Conservation (phyloP, 78 protist genomes). For the Mantamonas sphyraenae region DNA sequence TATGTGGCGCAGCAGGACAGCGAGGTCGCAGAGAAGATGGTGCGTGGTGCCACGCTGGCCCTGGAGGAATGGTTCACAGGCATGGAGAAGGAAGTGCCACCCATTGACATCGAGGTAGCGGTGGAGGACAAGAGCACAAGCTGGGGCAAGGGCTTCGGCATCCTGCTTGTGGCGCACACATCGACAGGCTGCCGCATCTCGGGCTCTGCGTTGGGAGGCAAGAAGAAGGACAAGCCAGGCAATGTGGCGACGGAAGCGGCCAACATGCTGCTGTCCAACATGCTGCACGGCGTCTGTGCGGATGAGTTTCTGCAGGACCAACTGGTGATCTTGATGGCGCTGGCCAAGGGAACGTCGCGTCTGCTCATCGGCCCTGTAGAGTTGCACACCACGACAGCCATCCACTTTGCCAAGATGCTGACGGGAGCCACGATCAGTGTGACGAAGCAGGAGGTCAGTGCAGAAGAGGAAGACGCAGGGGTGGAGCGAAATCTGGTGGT, state of each 20-base stretch:
- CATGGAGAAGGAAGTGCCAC: slow-evolving; percentile 30
- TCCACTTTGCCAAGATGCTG: slow-evolving; percentile 41
- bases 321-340: slow-evolving; percentile 67
- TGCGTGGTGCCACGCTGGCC: not conserved
- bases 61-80: not conserved
- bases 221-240: slow-evolving; percentile 15
- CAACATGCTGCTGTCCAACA: slow-evolving; percentile 15
- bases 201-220: slow-evolving; percentile 42
- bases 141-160: slow-evolving; percentile 17
- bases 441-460: no score
- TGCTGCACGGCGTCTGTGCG: slow-evolving; percentile 58
- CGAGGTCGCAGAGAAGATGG: not conserved
- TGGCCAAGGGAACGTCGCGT: slow-evolving; percentile 59
- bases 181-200: slow-evolving; percentile 56
- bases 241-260: slow-evolving; percentile 40
- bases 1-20: slow-evolving; percentile 2
- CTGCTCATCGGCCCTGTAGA: slow-evolving; percentile 49
- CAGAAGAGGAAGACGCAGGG: no score
- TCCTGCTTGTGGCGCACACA: slow-evolving; percentile 13
- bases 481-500: no score
- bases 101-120: no score
- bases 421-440: slow-evolving; percentile 53
- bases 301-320: slow-evolving; percentile 76
- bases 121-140: not conserved
- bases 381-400: slow-evolving; percentile 60